phyloP scores from a whole-genome alignment of 2,329 filamentous ascomycete genomes.

The Fusarium graminum region DNA sequence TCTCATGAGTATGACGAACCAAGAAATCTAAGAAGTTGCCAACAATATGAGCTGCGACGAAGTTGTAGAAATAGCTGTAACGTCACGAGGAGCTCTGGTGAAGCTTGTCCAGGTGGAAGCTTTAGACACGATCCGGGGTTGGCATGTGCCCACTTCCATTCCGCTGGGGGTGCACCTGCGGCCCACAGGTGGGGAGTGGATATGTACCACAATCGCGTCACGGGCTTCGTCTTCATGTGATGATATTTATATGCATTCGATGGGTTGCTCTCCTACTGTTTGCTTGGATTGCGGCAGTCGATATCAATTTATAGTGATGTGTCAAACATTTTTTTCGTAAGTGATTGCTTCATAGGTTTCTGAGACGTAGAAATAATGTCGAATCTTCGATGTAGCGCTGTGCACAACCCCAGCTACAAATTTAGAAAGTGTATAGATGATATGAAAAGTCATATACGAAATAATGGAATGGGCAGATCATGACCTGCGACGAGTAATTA shows the following conservation, averaged over 20 bases:
- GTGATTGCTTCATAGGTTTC: not conserved
- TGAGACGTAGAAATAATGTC: not conserved
- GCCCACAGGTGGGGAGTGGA: conserved; percentile 39
- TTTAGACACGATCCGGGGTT: conserved; percentile 37
- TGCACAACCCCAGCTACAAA: not conserved
- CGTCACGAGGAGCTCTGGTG: conserved; percentile 22
- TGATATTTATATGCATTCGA: conserved; percentile 1
- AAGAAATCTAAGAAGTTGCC: too few species aligned
- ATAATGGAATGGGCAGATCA: not conserved
- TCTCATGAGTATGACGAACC: not conserved
- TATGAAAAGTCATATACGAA: not conserved
- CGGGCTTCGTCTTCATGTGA: conserved; percentile 40
- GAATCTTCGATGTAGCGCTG: not conserved
- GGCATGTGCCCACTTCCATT: conserved; percentile 39
- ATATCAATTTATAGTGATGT: not conserved
- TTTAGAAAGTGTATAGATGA: not conserved
- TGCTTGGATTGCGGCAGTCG: too few species aligned
- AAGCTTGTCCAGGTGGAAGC: conserved; percentile 23
- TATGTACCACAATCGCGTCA: conserved; percentile 28
- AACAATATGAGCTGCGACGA: not conserved
- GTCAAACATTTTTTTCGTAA: not conserved
- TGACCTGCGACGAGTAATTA: not conserved
- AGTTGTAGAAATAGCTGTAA: not conserved
- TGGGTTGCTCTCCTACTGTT: not conserved
- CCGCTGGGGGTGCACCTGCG: conserved; percentile 35